Evolutionary conservation across 2,329 filamentous ascomycete species (phyloP).

Genomic region (Trichophyton schoenleinii): DNA sequence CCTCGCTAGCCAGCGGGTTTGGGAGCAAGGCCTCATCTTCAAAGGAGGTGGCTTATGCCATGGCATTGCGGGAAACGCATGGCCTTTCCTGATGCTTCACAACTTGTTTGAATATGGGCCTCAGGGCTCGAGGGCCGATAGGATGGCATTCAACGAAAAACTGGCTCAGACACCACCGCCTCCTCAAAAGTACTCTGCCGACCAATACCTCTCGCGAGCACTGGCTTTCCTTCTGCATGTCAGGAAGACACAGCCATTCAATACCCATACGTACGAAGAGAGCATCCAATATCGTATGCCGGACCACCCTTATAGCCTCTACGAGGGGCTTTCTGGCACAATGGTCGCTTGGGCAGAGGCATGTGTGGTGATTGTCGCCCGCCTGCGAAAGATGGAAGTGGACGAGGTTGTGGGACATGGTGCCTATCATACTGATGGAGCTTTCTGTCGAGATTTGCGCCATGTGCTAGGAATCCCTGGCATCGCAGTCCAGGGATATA

Average conservation of each 20-base stretch:
- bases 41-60: constrained; percentile 33
- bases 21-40: constrained; percentile 31
- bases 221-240: constrained; percentile 28
- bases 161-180: constrained; percentile 2
- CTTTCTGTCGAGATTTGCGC: neutral
- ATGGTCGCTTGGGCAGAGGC: constrained; percentile 33
- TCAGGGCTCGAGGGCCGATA: constrained; percentile 15
- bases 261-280: constrained; percentile 15
- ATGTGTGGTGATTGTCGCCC: constrained; percentile 24
- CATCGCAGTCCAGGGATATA: constrained; percentile 6
- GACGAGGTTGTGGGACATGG: neutral
- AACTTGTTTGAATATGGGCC: constrained; percentile 25
- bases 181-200: constrained; percentile 17
- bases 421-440: neutral
- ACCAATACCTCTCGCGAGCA: constrained; percentile 29
- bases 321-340: constrained; percentile 30
- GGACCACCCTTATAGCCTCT: constrained; percentile 29
- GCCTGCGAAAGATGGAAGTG: constrained; percentile 23
- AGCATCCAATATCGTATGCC: constrained; percentile 27
- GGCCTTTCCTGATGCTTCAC: constrained; percentile 27
- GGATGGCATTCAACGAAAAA: constrained; percentile 16
- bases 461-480: constrained; percentile 10
- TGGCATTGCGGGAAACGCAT: constrained; percentile 31
- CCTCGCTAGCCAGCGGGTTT: constrained; percentile 25
- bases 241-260: constrained; percentile 27